Conservation (phyloP, 331 rosid species). For the Cydonia oblonga region DNA sequence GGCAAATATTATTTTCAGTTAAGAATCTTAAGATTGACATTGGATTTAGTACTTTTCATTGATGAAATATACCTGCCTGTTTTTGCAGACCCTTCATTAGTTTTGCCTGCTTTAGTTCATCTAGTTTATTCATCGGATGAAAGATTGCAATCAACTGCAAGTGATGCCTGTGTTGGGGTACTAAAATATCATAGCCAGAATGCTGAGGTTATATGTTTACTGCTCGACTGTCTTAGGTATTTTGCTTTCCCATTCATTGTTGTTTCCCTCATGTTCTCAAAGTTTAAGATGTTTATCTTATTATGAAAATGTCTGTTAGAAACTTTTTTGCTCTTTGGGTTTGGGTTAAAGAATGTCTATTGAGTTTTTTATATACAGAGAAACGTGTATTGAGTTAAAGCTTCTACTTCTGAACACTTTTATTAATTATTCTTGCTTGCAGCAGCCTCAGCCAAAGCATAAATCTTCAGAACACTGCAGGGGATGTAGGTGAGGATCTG, state of each 20-base stretch:
- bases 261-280: background rate
- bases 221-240: slow-evolving; percentile 81
- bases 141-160: slow-evolving; percentile 44
- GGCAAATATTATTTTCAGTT: background rate
- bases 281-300: background rate
- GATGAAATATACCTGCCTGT: slow-evolving; percentile 11
- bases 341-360: background rate
- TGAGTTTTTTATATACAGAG: no score
- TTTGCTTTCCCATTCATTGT: slow-evolving; percentile 5
- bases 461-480: slow-evolving; percentile 31
- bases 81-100: slow-evolving; percentile 66
- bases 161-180: slow-evolving; percentile 43
- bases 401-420: background rate
- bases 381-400: background rate
- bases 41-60: slow-evolving; percentile 8
- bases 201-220: slow-evolving; percentile 46
- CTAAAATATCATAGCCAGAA: slow-evolving; percentile 59
- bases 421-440: slow-evolving; percentile 21
- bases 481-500: slow-evolving; percentile 21
- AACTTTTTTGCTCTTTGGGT: background rate
- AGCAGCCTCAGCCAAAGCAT: slow-evolving; percentile 38
- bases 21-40: background rate
- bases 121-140: slow-evolving; percentile 47
- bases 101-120: slow-evolving; percentile 52
- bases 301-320: background rate